Conservation (phyloP, 495 filamentous ascomycete genomes). For the Staphylotrichum tortipilum region DNA sequence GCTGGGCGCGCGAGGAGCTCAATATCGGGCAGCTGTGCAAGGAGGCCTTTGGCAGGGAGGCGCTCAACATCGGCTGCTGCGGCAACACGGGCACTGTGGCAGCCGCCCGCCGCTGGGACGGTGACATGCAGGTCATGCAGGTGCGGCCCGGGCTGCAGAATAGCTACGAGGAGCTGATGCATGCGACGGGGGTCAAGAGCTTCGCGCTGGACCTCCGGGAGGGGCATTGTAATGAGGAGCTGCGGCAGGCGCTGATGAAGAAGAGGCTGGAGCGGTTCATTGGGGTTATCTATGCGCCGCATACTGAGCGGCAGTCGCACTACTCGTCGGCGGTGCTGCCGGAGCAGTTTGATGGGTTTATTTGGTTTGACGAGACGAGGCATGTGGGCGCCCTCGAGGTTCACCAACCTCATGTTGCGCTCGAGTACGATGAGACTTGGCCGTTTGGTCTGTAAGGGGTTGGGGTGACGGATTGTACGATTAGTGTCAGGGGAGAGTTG, state of each 20-base stretch:
- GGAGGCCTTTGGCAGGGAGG: conserved; percentile 38
- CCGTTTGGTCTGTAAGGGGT: conserved; percentile 47
- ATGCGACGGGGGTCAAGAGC: conserved; percentile 27
- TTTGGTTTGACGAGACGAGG: conserved; percentile 49
- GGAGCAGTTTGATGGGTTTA: conserved; percentile 48
- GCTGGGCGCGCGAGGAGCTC: conserved; percentile 39
- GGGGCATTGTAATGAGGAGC: conserved; percentile 25
- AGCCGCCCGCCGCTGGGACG: conserved; percentile 47
- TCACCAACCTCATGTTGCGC: conserved; percentile 39
- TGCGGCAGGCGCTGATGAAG: conserved; percentile 34
- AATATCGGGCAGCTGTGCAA: conserved; percentile 51
- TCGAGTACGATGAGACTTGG: conserved; percentile 47
- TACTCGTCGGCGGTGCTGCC: conserved; percentile 47
- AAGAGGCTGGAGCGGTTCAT: conserved; percentile 47
- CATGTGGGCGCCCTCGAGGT: conserved; percentile 45
- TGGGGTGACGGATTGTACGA: no score
- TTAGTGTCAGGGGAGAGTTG: no score
- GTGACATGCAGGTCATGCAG: conserved; percentile 48
- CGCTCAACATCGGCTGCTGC: conserved; percentile 46
- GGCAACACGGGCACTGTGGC: conserved; percentile 51
- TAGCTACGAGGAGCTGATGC: conserved; percentile 31
- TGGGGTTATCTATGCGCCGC: conserved; percentile 52
- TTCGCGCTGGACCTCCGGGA: conserved; percentile 46
- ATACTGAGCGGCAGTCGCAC: conserved; percentile 46
- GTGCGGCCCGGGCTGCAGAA: conserved; percentile 20